These are phyloP conservation scores for Paxillus rubicundulus DNA, from an alignment of 768 basidiomycete species.

Conservation along the genomic window DNA sequence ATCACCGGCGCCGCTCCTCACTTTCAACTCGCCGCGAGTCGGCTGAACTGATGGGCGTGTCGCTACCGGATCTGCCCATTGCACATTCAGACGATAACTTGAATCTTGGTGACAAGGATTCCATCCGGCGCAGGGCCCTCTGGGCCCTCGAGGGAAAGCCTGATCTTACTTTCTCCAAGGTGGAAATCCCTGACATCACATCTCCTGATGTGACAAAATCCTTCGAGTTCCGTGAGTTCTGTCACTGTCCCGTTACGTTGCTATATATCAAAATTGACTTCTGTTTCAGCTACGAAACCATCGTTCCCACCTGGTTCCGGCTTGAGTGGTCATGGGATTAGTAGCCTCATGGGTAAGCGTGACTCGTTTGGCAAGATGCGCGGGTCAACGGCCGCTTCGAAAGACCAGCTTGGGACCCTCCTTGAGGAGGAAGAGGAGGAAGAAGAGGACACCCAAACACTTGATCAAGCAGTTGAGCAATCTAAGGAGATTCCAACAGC, in stretches of 20 bases:
- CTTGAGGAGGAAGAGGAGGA: constrained; percentile 89
- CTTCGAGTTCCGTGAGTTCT: constrained; percentile 65
- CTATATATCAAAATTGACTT: neutral
- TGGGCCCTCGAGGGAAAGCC: constrained; percentile 86
- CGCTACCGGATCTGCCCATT: constrained; percentile 62
- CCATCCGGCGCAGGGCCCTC: constrained; percentile 77
- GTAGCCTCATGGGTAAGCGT: constrained; percentile 56
- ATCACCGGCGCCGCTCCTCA: constrained; percentile 81
- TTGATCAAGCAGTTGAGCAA: constrained; percentile 14
- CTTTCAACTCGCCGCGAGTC: constrained; percentile 90
- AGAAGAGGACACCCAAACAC: constrained; percentile 34
- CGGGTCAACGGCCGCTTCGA: constrained; percentile 55
- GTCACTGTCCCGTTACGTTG: neutral
- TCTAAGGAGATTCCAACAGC: constrained; percentile 23
- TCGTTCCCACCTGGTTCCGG: constrained; percentile 53
- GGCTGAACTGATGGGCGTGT: constrained; percentile 85
- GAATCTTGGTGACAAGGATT: constrained; percentile 70
- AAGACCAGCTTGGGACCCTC: constrained; percentile 76
- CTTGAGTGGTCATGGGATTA: constrained; percentile 39
- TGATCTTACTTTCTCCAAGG: constrained; percentile 65
- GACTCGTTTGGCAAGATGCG: constrained; percentile 79
- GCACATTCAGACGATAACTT: constrained; percentile 64
- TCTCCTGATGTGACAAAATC: constrained; percentile 55
- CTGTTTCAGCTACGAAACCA: constrained; percentile 52
- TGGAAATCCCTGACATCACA: constrained; percentile 79